These are phyloP conservation scores for Diutina mesorugosa DNA, from an alignment of 1,139 yeast genomes.

Conservation along the genomic window DNA sequence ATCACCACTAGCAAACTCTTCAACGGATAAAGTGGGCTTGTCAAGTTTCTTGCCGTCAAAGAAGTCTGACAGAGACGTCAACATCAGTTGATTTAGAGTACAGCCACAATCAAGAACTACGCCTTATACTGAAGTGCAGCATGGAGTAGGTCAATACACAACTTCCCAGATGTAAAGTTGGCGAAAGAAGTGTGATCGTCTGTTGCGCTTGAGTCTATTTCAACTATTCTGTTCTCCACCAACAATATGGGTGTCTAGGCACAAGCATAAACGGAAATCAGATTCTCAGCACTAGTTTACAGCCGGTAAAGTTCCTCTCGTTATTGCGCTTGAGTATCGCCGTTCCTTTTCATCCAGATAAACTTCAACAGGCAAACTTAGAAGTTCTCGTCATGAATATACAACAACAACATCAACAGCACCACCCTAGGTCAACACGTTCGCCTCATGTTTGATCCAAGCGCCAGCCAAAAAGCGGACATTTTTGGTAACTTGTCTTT, in stretches of 20 bases:
- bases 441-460: too few species aligned
- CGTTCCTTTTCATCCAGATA: neutral
- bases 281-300: too few species aligned
- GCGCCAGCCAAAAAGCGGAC: neutral
- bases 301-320: too few species aligned
- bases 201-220: too few species aligned
- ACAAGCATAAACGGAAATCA: too few species aligned
- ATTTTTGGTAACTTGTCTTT: too few species aligned
- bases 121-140: slow-evolving; percentile 30
- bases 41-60: slow-evolving; percentile 90
- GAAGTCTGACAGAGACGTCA: slow-evolving; percentile 73
- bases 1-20: slow-evolving; percentile 44
- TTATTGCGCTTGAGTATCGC: too few species aligned
- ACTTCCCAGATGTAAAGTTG: too few species aligned
- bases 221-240: too few species aligned
- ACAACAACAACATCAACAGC: neutral
- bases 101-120: slow-evolving; percentile 96
- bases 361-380: neutral
- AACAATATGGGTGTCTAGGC: too few species aligned
- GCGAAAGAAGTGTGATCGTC: too few species aligned
- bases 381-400: neutral
- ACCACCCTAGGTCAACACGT: neutral
- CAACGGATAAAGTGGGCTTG: slow-evolving; percentile 92
- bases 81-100: slow-evolving; percentile 95
- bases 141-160: too few species aligned